Base-by-base conservation (phyloP, 1,284 basidiomycete species). In the Anthracocystis walkeri region DNA sequence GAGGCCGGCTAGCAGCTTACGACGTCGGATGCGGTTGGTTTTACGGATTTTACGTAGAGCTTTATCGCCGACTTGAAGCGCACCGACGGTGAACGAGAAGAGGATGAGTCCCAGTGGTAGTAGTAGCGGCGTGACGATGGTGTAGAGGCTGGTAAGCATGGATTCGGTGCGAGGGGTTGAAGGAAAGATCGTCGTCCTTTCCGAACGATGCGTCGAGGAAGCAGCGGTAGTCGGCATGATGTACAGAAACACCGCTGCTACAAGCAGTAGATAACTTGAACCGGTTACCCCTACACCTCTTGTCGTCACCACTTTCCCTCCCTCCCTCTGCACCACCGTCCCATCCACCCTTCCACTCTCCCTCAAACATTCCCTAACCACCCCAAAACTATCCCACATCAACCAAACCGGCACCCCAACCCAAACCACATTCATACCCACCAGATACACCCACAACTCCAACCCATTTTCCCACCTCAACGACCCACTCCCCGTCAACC, bases 371-470 rank as follows among this genome's bases (percentile, higher is more conserved):
- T n/a, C 7, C 38, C 23, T 38, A 2, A 73, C 44, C 14, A 31
- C 56, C 12, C 11, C 16, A 52, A 66, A 78, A 40, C 69, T 70
- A 49, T 77, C 77, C 38, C 49, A 21, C 62, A 79, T 60, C 40
- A 79, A 53, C 49, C 53, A 71, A 14, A 58, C 33, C 41, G 74
- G 77, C 7, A 79, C 45, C 21, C 65, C 60, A 5, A 76, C 74
- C 74, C 77, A 78, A 20, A 73, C 58, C 29, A 72, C 11, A 41
- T 76, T 76, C 73, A 78, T 73, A 5, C 68, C 35, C 48, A 60
- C 59, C 53, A 78, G 59, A 49, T 75, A 76, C n/a, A 76, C 66
- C 73, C 72, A 70, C 53, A 62, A 20, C 41, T 65, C 35, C 58
- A n/a, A 75, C 23, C 72, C 72, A 75, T 18, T 64, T 61, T 10